Evolutionary conservation across 2,329 filamentous ascomycete species (phyloP), one percentile per base, ranked within the genome.

Genomic region (Aspergillus sp.): DNA sequence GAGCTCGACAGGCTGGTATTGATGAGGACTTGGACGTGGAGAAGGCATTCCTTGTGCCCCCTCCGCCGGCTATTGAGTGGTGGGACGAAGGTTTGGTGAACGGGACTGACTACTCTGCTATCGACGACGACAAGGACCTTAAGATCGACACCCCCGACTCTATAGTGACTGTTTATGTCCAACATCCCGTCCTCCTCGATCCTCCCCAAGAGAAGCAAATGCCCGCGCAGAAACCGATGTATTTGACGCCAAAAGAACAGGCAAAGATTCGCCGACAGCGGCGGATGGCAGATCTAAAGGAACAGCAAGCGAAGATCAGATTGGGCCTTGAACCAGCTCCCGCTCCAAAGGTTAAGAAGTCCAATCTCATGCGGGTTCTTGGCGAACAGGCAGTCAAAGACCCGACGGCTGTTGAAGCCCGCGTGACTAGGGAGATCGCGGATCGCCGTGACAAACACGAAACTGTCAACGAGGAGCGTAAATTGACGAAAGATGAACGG

Each of bases 301-400:
- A 98, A 61, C 80, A 88, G 53, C 91, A 98, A 61, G 88, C 89
- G 24, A 96, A 98, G 66, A 91, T 96, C 41, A 75, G 89, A 37
- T 69, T 98, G 8, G 91, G 91, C 13, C 71, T 98, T 10, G 81
- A 89, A 39, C 86, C 88, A 3, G 85, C 89, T 13, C 86, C 88
- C 16, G 82, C 88, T 15, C 89, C 91, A 8, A 98, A 96, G 62
- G 86, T 98, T 47, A 96, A 95, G 65, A 93, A 93, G 61, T 84
- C 82, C 36, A 98, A 98, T 58, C 74, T 98, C 54, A 98, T 98
- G 91, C 81, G 88, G 36, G 91, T 98, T 17, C 71, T 95, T 35
- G 91, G 91, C 41, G 86, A 95, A 55, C 81, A 86, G 60, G 80
- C 80, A 12, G 89, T 98, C 45, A 93, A 94, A 54, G 91, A 98